Base-by-base conservation (phyloP, 1,139 yeast genomes). In the Insectozyma bohioensis region DNA sequence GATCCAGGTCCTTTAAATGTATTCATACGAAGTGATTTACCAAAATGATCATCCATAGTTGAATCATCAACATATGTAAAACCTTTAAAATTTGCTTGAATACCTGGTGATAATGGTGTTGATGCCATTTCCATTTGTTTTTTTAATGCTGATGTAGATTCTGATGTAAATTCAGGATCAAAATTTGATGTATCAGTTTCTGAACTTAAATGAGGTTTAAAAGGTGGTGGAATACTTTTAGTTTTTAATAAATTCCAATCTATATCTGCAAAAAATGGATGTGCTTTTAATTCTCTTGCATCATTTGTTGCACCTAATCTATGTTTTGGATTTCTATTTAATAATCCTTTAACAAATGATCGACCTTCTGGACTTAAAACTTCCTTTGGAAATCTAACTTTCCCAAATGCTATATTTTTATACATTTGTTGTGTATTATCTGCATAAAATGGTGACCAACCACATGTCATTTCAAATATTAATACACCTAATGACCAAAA, bases 371-470 rank as follows among this genome's bases (percentile, higher is more conserved):
- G 75, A 35, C 95, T 84, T 39, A 92, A 68, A 9, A 92, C 94
- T 54, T 92, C 97, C 56, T 90, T 87, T 28, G 98, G 98, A 61
- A 92, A 92, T 51, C 95, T 75, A 19, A 92, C 97, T 58, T 92
- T 92, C 42, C 98, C 97, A 63, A 88, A 92, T 3, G 97, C 97
- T 63, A 92, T 92, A 61, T 92, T 92, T 64, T 90, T 90, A 67
- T 92, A 92, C 97, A 92, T 92, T 61, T 90, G 96, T 65, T 92
- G 97, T 34, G 95, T 87, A 56, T 86, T 92, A 43, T 90, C 97
- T 26, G 97, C 97, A 54, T 87, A 90, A 58, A 92, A 92, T 35
- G 98, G 98, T n/a, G 95, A 85, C 97, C 97, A 92, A 26, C 98
- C 98, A 63, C 97, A 92, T 59, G 97, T 82, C 92, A 84, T 83